A percentile compares a stretch with the other conserved stretches of the same genome.
Evolutionary conservation across 192 early-diverging fungal species (phyloP).

Genomic region (Backusella liffmaniae): DNA sequence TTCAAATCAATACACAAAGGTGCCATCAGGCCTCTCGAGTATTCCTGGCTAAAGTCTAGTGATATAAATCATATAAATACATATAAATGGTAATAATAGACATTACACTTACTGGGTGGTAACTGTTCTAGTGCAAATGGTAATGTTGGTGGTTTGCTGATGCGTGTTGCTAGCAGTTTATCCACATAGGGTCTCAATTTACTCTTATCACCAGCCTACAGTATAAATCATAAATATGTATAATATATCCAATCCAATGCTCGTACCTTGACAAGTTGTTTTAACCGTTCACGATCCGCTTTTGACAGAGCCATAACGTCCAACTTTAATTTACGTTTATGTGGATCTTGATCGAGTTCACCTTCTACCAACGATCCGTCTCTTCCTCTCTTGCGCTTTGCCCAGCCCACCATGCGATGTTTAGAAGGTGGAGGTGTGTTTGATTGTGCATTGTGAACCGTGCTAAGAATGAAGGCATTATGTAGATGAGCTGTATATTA

Average conservation of each 20-base stretch:
- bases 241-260: background rate
- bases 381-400: constrained; percentile 48
- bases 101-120: constrained; percentile 41
- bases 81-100: background rate
- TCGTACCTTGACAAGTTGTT: constrained; percentile 56
- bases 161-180: constrained; percentile 24
- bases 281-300: constrained; percentile 63
- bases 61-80: background rate
- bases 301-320: constrained; percentile 69
- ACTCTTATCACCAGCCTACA: constrained; percentile 15
- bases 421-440: constrained; percentile 62
- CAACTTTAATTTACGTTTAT: constrained; percentile 64
- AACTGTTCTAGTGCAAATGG: constrained; percentile 49
- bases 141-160: constrained; percentile 47
- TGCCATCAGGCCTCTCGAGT: constrained; percentile 65
- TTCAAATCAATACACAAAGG: constrained; percentile 68
- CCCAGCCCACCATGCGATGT: constrained; percentile 57
- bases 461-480: constrained; percentile 76
- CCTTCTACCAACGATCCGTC: constrained; percentile 38
- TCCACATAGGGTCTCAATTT: constrained; percentile 23
- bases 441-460: constrained; percentile 75
- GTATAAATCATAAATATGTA: background rate
- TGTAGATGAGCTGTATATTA: constrained; percentile 50
- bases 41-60: constrained; percentile 44
- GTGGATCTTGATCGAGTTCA: constrained; percentile 41